Conservation (phyloP, 192 early-diverging fungal genomes). For the Dissophora ornata region DNA sequence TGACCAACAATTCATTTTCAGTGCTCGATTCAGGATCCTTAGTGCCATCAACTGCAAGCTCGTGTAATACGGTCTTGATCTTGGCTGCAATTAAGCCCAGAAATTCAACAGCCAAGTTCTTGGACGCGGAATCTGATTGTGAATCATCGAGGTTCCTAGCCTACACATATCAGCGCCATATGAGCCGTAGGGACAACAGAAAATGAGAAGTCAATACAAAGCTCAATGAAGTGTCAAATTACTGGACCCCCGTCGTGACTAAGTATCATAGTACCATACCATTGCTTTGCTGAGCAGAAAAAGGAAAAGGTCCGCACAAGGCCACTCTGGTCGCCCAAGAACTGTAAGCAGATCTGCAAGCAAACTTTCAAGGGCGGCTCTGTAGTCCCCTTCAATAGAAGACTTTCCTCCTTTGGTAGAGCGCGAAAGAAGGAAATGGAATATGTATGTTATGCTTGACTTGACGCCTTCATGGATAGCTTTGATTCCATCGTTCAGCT, state of each 20-base stretch:
- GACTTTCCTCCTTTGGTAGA: slow-evolving; percentile 58
- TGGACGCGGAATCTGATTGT: slow-evolving; percentile 64
- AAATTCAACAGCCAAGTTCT: slow-evolving; percentile 71
- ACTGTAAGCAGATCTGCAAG: slow-evolving; percentile 78
- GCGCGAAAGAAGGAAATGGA: slow-evolving; percentile 55
- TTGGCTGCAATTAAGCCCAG: slow-evolving; percentile 71
- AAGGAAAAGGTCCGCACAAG: slow-evolving; percentile 80
- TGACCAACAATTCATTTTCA: slow-evolving; percentile 21
- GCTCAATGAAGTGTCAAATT: too few species aligned
- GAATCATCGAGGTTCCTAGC: slow-evolving; percentile 72
- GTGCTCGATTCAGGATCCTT: background rate
- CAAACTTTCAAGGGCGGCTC: slow-evolving; percentile 74
- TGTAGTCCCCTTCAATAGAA: slow-evolving; percentile 78
- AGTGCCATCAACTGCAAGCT: background rate
- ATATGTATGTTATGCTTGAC: slow-evolving; percentile 26
- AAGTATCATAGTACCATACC: slow-evolving; percentile 54
- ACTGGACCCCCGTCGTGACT: too few species aligned
- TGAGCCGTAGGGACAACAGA: too few species aligned
- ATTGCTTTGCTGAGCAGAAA: slow-evolving; percentile 75
- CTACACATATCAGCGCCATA: too few species aligned
- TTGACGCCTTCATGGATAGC: slow-evolving; percentile 7
- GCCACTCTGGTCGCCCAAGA: slow-evolving; percentile 90
- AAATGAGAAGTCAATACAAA: background rate
- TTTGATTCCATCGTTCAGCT: slow-evolving; percentile 14
- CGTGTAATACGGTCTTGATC: slow-evolving; percentile 56